Conservation (phyloP, 352 stramenopile species). For the Globisporangium cylindrosporum region DNA sequence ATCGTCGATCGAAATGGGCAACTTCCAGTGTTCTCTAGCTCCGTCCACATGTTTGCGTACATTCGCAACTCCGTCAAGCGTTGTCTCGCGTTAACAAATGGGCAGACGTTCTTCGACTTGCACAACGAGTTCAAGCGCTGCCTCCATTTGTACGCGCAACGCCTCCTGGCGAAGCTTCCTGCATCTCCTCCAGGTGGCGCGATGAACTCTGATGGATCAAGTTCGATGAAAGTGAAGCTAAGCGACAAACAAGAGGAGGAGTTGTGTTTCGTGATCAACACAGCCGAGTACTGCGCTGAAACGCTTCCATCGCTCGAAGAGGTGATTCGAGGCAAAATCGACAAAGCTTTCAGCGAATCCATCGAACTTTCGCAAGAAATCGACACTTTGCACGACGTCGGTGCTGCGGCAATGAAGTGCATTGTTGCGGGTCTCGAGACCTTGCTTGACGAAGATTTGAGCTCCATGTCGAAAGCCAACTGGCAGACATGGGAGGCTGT, state of each 20-base stretch:
- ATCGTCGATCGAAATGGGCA: conserved; percentile 94
- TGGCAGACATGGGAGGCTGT: conserved; percentile 94
- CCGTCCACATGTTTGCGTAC: conserved; percentile 98
- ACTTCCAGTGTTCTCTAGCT: conserved; percentile 95
- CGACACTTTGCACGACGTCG: conserved; percentile 95
- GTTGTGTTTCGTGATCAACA: conserved; percentile 98
- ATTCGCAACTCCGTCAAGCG: conserved; percentile 98
- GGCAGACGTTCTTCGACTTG: conserved; percentile 97
- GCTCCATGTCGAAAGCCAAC: conserved; percentile 89
- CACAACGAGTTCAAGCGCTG: conserved; percentile 92
- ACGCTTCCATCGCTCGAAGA: conserved; percentile 95
- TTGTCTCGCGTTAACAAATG: conserved; percentile 96
- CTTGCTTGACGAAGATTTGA: conserved; percentile 88
- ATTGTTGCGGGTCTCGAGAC: conserved; percentile 93
- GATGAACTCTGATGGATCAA: conserved; percentile 10
- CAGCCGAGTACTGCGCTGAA: conserved; percentile 98
- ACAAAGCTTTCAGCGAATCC: conserved; percentile 89
- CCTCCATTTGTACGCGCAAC: conserved; percentile 72
- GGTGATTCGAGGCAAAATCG: conserved; percentile 95
- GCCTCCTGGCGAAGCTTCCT: conserved; percentile 73
- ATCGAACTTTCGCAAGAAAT: conserved; percentile 94
- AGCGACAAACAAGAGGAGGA: conserved; percentile 92
- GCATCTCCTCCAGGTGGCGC: conserved; percentile 16
- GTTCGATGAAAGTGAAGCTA: conserved; percentile 50
- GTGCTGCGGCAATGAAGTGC: conserved; percentile 92